Evolutionary conservation across 2,329 filamentous ascomycete species (phyloP).

Genomic region (Fusarium bulbicola): DNA sequence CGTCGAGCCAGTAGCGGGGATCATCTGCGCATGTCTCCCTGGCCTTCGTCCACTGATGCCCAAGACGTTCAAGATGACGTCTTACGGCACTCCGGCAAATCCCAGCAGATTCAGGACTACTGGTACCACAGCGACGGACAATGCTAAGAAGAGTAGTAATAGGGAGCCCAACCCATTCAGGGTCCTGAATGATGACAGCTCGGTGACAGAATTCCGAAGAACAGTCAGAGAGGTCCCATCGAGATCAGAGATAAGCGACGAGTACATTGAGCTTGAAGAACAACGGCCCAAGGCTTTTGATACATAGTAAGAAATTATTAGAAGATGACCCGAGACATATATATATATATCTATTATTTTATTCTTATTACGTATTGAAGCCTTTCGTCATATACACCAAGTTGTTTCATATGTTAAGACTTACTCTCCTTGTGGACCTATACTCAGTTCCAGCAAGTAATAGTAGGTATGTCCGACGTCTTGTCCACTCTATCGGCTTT

Average conservation of each 20-base stretch:
- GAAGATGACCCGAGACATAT: not conserved
- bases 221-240: slow-evolving; percentile 1
- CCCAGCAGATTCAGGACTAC: slow-evolving; percentile 10
- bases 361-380: fast-evolving
- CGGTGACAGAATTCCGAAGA: slow-evolving; percentile 2
- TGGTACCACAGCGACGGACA: not conserved
- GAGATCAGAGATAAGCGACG: slow-evolving; percentile 1
- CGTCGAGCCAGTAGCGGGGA: slow-evolving; percentile 2
- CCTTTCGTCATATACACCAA: fast-evolving
- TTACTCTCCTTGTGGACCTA: too few species aligned
- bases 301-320: not conserved
- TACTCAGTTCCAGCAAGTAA: not conserved
- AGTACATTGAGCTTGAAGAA: slow-evolving; percentile 9
- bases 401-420: fast-evolving
- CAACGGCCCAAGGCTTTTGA: slow-evolving; percentile 4
- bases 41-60: slow-evolving; percentile 1
- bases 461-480: too few species aligned
- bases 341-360: too few species aligned
- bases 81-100: not conserved
- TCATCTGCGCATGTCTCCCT: slow-evolving; percentile 5
- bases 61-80: slow-evolving; percentile 14
- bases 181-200: slow-evolving; percentile 3
- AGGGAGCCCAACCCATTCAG: slow-evolving; percentile 2
- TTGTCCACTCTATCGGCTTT: fast-evolving
- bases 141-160: not conserved